A percentile compares a stretch with the other conserved stretches of the same genome.
Evolutionary conservation across 805 yeast genomes (phyloP).

Genomic region (Candida coleopterorum): DNA sequence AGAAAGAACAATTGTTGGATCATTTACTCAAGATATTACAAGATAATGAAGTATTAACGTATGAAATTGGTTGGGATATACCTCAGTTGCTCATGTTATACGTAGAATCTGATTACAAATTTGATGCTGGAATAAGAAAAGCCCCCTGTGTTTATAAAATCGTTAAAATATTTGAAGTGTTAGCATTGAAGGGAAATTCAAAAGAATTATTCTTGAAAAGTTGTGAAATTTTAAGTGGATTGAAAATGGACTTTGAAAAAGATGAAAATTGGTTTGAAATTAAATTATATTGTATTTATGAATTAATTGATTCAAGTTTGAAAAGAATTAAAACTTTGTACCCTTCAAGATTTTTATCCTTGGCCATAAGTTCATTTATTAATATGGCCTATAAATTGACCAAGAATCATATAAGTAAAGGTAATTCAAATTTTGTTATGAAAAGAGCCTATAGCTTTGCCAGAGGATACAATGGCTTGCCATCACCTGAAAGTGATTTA

Average conservation of each 20-base stretch:
- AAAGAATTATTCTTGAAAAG: slow-evolving; percentile 71
- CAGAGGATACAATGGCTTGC: slow-evolving; percentile 41
- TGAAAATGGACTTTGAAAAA: slow-evolving; percentile 22
- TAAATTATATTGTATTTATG: slow-evolving; percentile 62
- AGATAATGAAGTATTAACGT: slow-evolving; percentile 45
- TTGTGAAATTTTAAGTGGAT: slow-evolving; percentile 54
- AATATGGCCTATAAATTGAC: slow-evolving; percentile 30
- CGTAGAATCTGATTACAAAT: slow-evolving; percentile 35
- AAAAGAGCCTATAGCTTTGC: slow-evolving; percentile 63
- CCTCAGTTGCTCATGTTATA: slow-evolving; percentile 62
- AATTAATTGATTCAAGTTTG: slow-evolving; percentile 55
- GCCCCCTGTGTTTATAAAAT: slow-evolving; percentile 37
- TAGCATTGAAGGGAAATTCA: slow-evolving; percentile 71
- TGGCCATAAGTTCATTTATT: slow-evolving; percentile 57
- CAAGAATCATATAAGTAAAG: slow-evolving; percentile 6
- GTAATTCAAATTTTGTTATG: slow-evolving; percentile 34
- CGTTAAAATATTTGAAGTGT: slow-evolving; percentile 52
- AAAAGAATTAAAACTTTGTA: slow-evolving; percentile 60
- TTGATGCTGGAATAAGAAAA: slow-evolving; percentile 23
- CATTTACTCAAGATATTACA: slow-evolving; percentile 41
- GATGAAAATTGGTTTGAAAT: slow-evolving; percentile 40
- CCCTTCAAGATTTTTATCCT: slow-evolving; percentile 76
- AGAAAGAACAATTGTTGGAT: slow-evolving; percentile 46
- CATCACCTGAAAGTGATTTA: slow-evolving; percentile 42
- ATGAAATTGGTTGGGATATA: slow-evolving; percentile 89